Evolutionary conservation across 257 asterid species (phyloP), one percentile per base, ranked within the genome.

Genomic region (Handroanthus guayacan): DNA sequence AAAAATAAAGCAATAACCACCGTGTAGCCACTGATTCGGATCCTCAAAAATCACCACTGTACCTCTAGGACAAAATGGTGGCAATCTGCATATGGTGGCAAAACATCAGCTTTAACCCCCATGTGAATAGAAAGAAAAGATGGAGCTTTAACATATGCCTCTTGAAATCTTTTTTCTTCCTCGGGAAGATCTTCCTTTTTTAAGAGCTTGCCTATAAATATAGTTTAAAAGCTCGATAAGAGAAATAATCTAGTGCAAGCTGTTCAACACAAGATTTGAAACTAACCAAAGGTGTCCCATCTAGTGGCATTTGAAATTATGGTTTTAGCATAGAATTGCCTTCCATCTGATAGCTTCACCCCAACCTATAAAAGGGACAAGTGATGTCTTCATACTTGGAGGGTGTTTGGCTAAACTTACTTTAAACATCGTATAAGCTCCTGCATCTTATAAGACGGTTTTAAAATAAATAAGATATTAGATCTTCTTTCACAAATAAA

Each of bases 211-310:
- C 97, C 97, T 94, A 69, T 12, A 75, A 78, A 57, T 39, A 77
- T 10, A 44, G 16, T 36, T 75, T 79, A 57, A 70, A 58, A 4
- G 12, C 36, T 52, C 45, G 20, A 34, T 38, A 55, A 2, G 56
- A 66, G 38, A 44, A 62, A 71, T 38, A 64, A 72, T 54, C 61
- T 39, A 69, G 31, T 5, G 45, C 55, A 79, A 71, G 67, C 61
- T 63, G 75, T 65, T 73, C 75, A 37, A 5, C 39, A 14, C 44
- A 72, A 58, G 39, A 71, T 52, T 39, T 16, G 74, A 39, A 80
- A 83, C 88, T 81, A 70, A 95, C 99, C 99, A 78, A 95, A 95
- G 52, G 99, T 95, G 84, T 95, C 99, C 99, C 99, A 95, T 93
- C 99, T 89, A 78, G 99, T 95, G 66, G 99, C 99, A 74, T 95